These are phyloP conservation scores for Metschnikowia aberdeeniae DNA, from an alignment of 805 yeast species.

Conservation along the genomic window DNA sequence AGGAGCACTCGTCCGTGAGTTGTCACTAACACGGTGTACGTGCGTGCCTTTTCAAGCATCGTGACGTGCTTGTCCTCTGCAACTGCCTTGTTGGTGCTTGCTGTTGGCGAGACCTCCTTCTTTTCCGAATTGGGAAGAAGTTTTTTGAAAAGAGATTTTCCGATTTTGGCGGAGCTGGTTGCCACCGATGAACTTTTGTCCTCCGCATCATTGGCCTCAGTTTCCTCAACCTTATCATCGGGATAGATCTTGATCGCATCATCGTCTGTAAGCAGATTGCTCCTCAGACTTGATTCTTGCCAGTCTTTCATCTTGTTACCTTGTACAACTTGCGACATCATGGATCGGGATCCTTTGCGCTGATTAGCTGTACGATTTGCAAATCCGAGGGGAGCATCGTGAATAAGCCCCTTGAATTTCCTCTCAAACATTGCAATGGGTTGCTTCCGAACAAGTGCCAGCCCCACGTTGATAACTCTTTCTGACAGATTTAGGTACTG, in stretches of 20 bases:
- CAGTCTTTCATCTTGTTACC: conserved; percentile 20
- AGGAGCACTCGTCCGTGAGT: conserved; percentile 60
- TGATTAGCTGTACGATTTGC: conserved; percentile 18
- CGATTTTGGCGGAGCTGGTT: conserved; percentile 12
- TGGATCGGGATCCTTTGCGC: conserved; percentile 20
- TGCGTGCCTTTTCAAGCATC: conserved; percentile 35
- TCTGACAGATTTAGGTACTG: conserved; percentile 56
- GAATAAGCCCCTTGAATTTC: conserved; percentile 52
- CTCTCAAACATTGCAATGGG: conserved; percentile 51
- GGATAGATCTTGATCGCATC: conserved; percentile 14
- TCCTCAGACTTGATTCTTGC: conserved; percentile 4
- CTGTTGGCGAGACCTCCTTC: conserved; percentile 9
- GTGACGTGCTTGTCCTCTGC: conserved; percentile 4
- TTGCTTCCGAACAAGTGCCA: conserved; percentile 34
- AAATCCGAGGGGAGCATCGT: conserved; percentile 54
- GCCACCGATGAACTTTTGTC: conserved; percentile 7
- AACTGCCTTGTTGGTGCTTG: conserved; percentile 1
- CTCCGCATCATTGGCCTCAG: conserved; percentile 8
- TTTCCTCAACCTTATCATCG: conserved; percentile 1
- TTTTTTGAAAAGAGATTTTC: conserved; percentile 22
- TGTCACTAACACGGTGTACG: conserved; percentile 55
- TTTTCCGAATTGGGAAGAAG: conserved; percentile 17
- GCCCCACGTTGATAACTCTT: conserved; percentile 36
- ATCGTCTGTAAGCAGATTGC: conserved; percentile 7
- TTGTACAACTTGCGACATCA: conserved; percentile 38